Conservation (phyloP, 2,329 filamentous ascomycete genomes). For the Cercospora sojina region DNA sequence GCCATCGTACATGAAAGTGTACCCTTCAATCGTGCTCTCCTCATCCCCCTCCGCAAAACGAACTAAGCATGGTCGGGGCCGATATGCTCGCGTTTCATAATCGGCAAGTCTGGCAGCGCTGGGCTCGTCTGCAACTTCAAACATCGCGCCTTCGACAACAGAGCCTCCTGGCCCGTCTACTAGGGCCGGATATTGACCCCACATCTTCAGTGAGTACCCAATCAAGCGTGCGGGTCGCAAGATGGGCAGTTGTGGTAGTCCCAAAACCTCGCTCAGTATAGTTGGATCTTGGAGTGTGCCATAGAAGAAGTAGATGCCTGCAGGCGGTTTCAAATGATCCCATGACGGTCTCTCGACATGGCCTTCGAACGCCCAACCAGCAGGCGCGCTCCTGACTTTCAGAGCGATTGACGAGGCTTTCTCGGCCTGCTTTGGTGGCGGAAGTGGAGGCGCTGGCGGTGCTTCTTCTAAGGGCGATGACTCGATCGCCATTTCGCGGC, state of each 20-base stretch:
- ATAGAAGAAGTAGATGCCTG: conserved; percentile 42
- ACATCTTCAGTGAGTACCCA: conserved; percentile 38
- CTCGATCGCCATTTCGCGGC: background rate
- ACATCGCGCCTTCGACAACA: conserved; percentile 36
- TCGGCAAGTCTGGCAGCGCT: conserved; percentile 38
- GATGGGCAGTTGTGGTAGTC: conserved; percentile 30
- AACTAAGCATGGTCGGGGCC: conserved; percentile 41
- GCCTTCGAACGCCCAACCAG: conserved; percentile 9
- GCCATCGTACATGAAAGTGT: conserved; percentile 16
- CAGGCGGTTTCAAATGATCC: conserved; percentile 32
- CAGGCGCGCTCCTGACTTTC: conserved; percentile 13
- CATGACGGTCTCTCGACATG: background rate
- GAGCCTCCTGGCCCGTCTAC: conserved; percentile 33
- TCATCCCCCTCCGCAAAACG: background rate
- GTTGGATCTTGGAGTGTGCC: conserved; percentile 38
- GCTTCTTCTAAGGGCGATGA: background rate
- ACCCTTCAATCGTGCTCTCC: conserved; percentile 9
- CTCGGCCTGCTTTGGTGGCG: background rate
- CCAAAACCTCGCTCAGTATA: conserved; percentile 38
- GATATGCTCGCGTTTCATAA: conserved; percentile 43
- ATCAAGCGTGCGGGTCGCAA: conserved; percentile 35
- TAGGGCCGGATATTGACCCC: conserved; percentile 45
- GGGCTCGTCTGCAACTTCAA: conserved; percentile 34
- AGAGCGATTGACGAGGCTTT: conserved; percentile 6
- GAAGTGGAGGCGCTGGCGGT: conserved; percentile 5